Percentiles rank a stretch among this genome's conserved stretches.
These are phyloP conservation scores for Cladosporium sp. DNA, from an alignment of 2,329 filamentous ascomycete genomes.

Conservation along the genomic window DNA sequence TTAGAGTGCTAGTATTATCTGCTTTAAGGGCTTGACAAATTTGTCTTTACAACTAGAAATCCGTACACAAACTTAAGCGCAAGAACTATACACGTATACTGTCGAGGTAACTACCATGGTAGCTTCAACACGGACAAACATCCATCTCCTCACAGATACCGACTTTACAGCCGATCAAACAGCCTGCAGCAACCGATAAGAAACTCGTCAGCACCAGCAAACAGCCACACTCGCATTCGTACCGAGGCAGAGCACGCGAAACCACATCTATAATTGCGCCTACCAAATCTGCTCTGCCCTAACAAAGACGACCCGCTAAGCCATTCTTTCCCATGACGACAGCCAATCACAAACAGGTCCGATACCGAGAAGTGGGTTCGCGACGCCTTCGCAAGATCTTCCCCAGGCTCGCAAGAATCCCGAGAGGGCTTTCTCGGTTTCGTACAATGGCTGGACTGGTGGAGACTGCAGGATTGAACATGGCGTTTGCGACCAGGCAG, in stretches of 20 bases:
- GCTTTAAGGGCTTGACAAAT: too few relatives aligned
- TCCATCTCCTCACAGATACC: not conserved
- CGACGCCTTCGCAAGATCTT: conserved; percentile 4
- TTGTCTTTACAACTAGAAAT: too few relatives aligned
- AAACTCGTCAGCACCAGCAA: not conserved
- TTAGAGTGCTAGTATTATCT: too few relatives aligned
- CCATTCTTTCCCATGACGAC: not conserved
- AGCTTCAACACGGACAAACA: not conserved
- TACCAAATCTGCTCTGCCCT: not conserved
- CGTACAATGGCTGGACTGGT: not conserved
- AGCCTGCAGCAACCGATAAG: not conserved
- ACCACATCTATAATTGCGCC: not conserved
- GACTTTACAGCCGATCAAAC: not conserved
- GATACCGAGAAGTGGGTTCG: conserved; percentile 11
- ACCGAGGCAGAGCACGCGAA: not conserved
- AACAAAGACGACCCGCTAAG: not conserved
- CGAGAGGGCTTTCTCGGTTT: conserved; percentile 8
- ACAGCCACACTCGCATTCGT: not conserved
- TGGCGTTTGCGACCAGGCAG: conserved; percentile 10
- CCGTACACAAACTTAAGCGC: too few relatives aligned
- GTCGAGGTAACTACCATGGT: not conserved
- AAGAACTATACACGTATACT: not conserved
- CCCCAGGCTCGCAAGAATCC: conserved; percentile 7
- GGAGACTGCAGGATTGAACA: not conserved
- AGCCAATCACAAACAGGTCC: not conserved